Conservation (phyloP, 1,284 basidiomycete species). For the Ceratobasidium sp. region DNA sequence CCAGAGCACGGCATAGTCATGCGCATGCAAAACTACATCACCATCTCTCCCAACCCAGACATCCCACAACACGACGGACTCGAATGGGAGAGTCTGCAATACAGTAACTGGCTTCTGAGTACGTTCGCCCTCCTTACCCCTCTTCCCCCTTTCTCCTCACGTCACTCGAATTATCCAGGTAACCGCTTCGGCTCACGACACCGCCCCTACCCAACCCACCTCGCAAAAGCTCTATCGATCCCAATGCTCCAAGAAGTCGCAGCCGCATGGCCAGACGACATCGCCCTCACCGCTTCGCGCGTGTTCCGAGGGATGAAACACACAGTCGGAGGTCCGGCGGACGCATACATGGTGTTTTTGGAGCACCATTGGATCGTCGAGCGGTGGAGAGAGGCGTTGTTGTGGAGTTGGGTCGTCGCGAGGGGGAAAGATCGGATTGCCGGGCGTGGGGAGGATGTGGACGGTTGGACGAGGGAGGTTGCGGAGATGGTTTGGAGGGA, state of each 20-base stretch:
- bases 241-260: constrained; percentile 46
- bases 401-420: constrained; percentile 40
- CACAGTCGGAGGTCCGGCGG: not conserved
- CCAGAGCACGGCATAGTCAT: constrained; percentile 39
- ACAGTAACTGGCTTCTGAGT: constrained; percentile 49
- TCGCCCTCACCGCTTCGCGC: constrained; percentile 14
- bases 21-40: constrained; percentile 43
- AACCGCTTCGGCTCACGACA: constrained; percentile 46
- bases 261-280: constrained; percentile 42
- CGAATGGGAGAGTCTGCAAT: constrained; percentile 48
- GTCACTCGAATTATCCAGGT: constrained; percentile 27
- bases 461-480: constrained; percentile 1
- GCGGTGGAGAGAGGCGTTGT: constrained; percentile 40
- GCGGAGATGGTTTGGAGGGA: constrained; percentile 14
- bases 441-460: not conserved
- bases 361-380: constrained; percentile 46
- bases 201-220: constrained; percentile 48
- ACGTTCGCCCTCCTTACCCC: not conserved
- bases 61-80: constrained; percentile 27
- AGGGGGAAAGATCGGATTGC: not conserved
- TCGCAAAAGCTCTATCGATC: constrained; percentile 46
- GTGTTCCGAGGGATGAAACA: constrained; percentile 33
- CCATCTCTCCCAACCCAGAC: constrained; percentile 24
- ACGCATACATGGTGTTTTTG: constrained; percentile 38
- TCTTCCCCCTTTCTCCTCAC: not conserved